These are phyloP conservation scores for Plectranthus barbatus DNA, from an alignment of 257 asterid genomes.

Conservation along the genomic window DNA sequence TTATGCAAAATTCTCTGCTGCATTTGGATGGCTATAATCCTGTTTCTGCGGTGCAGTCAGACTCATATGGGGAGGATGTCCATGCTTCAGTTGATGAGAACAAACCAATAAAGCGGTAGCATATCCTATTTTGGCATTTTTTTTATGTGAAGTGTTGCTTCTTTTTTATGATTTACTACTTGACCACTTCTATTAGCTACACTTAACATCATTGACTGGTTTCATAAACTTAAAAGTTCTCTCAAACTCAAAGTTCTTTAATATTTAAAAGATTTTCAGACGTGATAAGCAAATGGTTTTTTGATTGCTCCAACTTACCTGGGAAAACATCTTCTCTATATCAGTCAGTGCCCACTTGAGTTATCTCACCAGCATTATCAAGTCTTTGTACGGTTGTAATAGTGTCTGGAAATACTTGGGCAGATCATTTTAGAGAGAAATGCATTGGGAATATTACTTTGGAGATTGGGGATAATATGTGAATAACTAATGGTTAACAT, in stretches of 20 bases:
- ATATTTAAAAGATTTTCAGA: background rate
- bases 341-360: background rate
- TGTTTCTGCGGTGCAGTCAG: slow-evolving; percentile 30
- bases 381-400: background rate
- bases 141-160: background rate
- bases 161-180: slow-evolving; percentile 2
- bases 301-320: background rate
- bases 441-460: background rate
- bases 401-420: background rate
- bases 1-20: slow-evolving; percentile 41
- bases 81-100: slow-evolving; percentile 30
- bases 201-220: background rate
- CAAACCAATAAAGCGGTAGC: slow-evolving; percentile 46
- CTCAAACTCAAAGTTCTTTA: background rate
- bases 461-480: background rate
- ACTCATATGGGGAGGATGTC: slow-evolving; percentile 17
- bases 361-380: background rate
- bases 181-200: background rate
- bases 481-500: background rate
- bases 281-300: background rate
- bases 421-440: background rate
- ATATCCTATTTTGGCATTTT: slow-evolving; percentile 19
- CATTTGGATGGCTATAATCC: slow-evolving; percentile 28
- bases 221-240: background rate
- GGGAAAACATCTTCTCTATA: background rate